These are phyloP conservation scores for Carallia brachiata DNA, from an alignment of 345 rosid species.

Conservation along the genomic window DNA sequence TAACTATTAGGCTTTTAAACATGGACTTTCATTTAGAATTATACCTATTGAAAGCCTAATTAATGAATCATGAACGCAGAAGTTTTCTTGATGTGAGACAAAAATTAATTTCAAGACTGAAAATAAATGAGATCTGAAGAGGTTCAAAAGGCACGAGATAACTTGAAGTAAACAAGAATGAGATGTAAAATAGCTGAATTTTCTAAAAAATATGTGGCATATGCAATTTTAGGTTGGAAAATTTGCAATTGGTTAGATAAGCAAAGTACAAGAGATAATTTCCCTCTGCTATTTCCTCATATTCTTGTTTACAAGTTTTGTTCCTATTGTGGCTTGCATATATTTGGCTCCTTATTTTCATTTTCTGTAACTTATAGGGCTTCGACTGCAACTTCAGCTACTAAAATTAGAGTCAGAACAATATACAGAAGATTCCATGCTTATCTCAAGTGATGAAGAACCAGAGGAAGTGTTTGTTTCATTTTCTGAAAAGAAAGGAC, in stretches of 20 bases:
- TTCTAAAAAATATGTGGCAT: no score
- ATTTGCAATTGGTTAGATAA: no score
- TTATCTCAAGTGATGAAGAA: slow-evolving; percentile 70
- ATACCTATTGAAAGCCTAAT: neutral
- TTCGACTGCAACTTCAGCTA: slow-evolving; percentile 87
- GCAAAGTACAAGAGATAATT: no score
- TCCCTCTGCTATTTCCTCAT: no score
- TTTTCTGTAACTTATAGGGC: slow-evolving; percentile 47
- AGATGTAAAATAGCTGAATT: no score
- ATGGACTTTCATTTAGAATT: neutral
- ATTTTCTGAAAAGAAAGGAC: slow-evolving; percentile 31
- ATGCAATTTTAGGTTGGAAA: no score
- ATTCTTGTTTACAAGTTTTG: no score
- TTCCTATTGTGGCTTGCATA: neutral
- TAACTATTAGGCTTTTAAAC: neutral
- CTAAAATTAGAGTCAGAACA: slow-evolving; percentile 74
- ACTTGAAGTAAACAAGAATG: no score
- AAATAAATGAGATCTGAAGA: no score
- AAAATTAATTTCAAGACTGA: no score
- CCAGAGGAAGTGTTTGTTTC: slow-evolving; percentile 37
- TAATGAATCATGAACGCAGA: neutral
- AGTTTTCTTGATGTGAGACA: neutral
- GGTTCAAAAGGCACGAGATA: no score
- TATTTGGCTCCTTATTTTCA: neutral
- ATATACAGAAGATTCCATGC: slow-evolving; percentile 59